phyloP scores from a whole-genome alignment of 495 filamentous ascomycete species.

The Lasiosphaeris hirsuta region DNA sequence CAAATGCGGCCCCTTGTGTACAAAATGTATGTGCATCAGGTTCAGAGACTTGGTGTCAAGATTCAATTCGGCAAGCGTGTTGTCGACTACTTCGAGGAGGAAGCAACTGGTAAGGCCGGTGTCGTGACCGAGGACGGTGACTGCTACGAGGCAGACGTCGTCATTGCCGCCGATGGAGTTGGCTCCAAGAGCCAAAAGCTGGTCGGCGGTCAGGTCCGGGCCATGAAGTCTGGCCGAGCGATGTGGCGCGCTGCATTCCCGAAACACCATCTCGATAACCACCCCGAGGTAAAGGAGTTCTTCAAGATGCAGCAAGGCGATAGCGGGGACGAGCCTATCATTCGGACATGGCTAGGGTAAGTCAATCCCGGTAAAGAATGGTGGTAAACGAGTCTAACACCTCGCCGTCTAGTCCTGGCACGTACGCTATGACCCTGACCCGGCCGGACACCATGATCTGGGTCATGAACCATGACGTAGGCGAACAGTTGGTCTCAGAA shows the following conservation, averaged over 20 bases:
- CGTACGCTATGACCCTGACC: slow-evolving; percentile 49
- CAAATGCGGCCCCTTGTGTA: slow-evolving; percentile 53
- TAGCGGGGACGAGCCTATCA: slow-evolving; percentile 36
- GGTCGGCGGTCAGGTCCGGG: slow-evolving; percentile 48
- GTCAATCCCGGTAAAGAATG: slow-evolving; percentile 6
- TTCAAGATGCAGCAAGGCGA: slow-evolving; percentile 41
- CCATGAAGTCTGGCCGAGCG: slow-evolving; percentile 46
- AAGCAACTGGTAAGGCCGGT: slow-evolving; percentile 36
- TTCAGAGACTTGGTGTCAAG: slow-evolving; percentile 46
- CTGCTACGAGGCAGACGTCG: slow-evolving; percentile 49
- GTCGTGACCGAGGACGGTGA: slow-evolving; percentile 49
- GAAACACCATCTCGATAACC: slow-evolving; percentile 36
- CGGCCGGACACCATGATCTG: slow-evolving; percentile 50
- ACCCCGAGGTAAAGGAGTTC: slow-evolving; percentile 41
- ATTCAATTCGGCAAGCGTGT: slow-evolving; percentile 53
- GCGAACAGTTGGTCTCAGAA: background rate
- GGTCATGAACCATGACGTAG: slow-evolving; percentile 55
- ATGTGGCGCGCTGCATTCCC: slow-evolving; percentile 52
- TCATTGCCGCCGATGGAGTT: slow-evolving; percentile 60
- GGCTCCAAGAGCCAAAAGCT: slow-evolving; percentile 49
- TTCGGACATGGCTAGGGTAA: slow-evolving; percentile 42
- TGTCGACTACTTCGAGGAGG: slow-evolving; percentile 50
- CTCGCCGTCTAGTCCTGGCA: slow-evolving; percentile 36
- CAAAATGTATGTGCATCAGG: slow-evolving; percentile 52
- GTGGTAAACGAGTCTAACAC: background rate